Conservation (phyloP, 768 basidiomycete genomes). For the Tricholoma saponaceum region DNA sequence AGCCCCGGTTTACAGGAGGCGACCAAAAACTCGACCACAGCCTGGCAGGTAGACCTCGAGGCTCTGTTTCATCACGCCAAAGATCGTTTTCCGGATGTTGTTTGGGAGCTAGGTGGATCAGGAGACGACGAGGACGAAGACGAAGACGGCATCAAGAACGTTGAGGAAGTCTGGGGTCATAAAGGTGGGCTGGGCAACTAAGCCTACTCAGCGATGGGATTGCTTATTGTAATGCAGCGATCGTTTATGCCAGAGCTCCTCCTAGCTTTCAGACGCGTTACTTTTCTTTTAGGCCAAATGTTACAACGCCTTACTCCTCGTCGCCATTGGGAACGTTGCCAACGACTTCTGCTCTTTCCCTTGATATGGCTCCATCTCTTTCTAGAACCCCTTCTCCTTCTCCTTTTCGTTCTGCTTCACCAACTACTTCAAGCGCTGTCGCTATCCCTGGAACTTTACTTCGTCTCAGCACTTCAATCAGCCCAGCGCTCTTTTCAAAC, state of each 20-base stretch:
- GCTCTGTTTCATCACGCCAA: constrained; percentile 77
- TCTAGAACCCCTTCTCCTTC: constrained; percentile 28
- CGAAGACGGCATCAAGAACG: constrained; percentile 18
- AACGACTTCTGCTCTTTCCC: constrained; percentile 58
- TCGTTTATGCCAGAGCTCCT: constrained; percentile 92
- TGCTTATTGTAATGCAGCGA: constrained; percentile 43
- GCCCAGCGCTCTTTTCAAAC: constrained; percentile 79
- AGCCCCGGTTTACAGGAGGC: constrained; percentile 59
- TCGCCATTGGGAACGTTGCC: constrained; percentile 48
- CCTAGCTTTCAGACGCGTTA: constrained; percentile 89
- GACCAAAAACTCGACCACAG: constrained; percentile 57
- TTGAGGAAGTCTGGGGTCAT: constrained; percentile 84
- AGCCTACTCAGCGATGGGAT: too few relatives aligned
- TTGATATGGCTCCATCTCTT: constrained; percentile 41
- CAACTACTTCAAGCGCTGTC: constrained; percentile 37
- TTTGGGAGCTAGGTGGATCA: constrained; percentile 71
- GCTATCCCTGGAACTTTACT: constrained; percentile 44
- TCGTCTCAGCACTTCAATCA: constrained; percentile 63
- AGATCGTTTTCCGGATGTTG: constrained; percentile 93
- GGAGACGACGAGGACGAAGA: constrained; percentile 44
- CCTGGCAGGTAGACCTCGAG: constrained; percentile 82
- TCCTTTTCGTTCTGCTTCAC: constrained; percentile 42
- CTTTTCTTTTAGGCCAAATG: constrained; percentile 68
- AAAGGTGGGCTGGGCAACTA: constrained; percentile 60
- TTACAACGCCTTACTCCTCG: constrained; percentile 31